A percentile compares a stretch with the other conserved stretches of the same genome.
phyloP scores from a whole-genome alignment of 306 rosid species.

The Vicia villosa region DNA sequence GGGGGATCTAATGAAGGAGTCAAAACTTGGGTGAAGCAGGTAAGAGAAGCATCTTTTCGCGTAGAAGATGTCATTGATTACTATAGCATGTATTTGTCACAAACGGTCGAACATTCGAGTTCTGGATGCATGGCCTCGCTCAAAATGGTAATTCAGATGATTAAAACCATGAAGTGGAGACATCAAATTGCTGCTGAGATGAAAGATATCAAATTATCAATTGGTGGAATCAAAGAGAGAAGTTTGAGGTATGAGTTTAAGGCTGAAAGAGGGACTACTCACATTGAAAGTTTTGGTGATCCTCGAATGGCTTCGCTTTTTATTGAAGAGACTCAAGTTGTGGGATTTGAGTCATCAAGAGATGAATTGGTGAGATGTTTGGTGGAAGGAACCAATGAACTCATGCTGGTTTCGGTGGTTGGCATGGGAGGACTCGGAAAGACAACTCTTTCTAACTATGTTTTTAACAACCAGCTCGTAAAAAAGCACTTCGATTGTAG shows the following conservation, averaged over 20 bases:
- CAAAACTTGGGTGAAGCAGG: background rate
- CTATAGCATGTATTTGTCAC: background rate
- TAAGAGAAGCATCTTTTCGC: background rate
- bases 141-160: background rate
- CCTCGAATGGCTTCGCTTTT: constrained; percentile 3
- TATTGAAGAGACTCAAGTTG: constrained; percentile 27
- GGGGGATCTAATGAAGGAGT: background rate
- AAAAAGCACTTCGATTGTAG: constrained; percentile 17
- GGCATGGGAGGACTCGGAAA: constrained; percentile 50
- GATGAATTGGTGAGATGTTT: constrained; percentile 14
- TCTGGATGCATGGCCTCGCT: background rate
- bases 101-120: background rate
- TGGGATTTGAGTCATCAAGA: constrained; percentile 35
- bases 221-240: constrained; percentile 32
- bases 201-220: constrained; percentile 12
- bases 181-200: constrained; percentile 10
- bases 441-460: constrained; percentile 30
- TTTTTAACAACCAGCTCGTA: background rate
- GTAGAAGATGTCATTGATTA: background rate
- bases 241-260: constrained; percentile 28
- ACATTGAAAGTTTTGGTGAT: background rate
- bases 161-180: background rate
- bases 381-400: background rate
- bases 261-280: background rate
- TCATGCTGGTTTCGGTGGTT: constrained; percentile 27